Conservation (phyloP, 169 alveolate species). For the Amoebophrya sp. region DNA sequence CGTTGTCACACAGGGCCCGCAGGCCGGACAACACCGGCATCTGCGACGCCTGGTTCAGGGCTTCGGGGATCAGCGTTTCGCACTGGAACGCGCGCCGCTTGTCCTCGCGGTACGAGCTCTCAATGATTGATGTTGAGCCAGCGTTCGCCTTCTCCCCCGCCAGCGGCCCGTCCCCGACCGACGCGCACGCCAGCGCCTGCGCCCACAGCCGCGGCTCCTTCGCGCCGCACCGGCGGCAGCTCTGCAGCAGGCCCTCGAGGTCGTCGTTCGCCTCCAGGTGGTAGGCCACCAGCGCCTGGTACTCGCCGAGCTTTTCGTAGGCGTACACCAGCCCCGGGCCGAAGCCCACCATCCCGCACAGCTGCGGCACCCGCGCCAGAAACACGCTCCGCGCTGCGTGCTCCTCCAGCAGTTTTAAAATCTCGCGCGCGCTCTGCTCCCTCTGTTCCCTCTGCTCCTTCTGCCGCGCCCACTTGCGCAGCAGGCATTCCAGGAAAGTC, state of each 20-base stretch:
- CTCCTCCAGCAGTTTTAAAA: not conserved
- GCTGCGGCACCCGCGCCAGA: not conserved
- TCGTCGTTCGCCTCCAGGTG: not conserved
- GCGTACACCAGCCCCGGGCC: not conserved
- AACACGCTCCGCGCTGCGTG: not conserved
- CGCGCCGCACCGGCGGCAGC: not conserved
- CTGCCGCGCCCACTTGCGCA: not conserved
- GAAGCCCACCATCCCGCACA: not conserved
- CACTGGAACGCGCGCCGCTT: too few species aligned
- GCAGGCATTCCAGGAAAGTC: not conserved
- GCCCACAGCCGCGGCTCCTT: not conserved
- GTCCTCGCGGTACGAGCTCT: too few species aligned
- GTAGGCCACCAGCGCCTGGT: not conserved
- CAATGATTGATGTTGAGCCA: too few species aligned
- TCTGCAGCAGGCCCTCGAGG: not conserved
- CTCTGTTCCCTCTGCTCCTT: not conserved
- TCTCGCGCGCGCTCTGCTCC: not conserved
- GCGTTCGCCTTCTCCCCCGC: not conserved
- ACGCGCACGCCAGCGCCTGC: not conserved
- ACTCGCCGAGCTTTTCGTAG: not conserved
- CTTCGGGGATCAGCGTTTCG: not conserved
- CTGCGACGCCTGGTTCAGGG: not conserved
- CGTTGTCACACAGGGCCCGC: not conserved
- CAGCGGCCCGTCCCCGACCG: not conserved
- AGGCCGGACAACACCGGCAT: not conserved